A percentile compares a stretch with the other conserved stretches of the same genome.
Evolutionary conservation across 768 basidiomycete species (phyloP).

Genomic region (Lyophyllum shimeji): DNA sequence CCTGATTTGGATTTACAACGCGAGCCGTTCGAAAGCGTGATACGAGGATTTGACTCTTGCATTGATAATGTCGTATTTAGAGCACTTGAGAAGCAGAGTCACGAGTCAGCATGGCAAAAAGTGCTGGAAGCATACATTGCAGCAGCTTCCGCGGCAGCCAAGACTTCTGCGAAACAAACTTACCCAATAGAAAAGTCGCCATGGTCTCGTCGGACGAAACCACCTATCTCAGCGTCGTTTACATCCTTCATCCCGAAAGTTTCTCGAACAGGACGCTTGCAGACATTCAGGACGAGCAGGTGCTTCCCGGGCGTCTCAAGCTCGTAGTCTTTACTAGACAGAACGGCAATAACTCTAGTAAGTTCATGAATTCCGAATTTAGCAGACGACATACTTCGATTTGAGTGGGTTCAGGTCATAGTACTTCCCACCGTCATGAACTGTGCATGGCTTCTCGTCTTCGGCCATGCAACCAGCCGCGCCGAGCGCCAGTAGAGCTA

Average conservation of each 20-base stretch:
- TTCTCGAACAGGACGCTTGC: conserved; percentile 55
- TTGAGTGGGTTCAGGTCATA: conserved; percentile 68
- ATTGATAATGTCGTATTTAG: conserved; percentile 65
- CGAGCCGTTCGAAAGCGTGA: conserved; percentile 64
- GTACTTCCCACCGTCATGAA: conserved; percentile 53
- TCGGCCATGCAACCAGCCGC: conserved; percentile 18
- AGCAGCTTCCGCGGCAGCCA: neutral
- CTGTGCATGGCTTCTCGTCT: conserved; percentile 63
- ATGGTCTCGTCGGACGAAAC: conserved; percentile 57
- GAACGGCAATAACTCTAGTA: conserved; percentile 10
- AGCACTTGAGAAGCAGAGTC: conserved; percentile 32
- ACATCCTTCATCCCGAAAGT: conserved; percentile 58
- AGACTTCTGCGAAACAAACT: conserved; percentile 14
- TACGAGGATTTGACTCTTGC: conserved; percentile 49
- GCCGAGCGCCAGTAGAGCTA: conserved; percentile 1
- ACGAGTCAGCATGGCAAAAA: neutral
- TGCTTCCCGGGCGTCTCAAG: conserved; percentile 47
- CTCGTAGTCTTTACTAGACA: conserved; percentile 62
- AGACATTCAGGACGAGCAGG: conserved; percentile 61
- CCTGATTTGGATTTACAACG: conserved; percentile 50
- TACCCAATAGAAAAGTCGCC: conserved; percentile 78
- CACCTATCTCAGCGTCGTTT: conserved; percentile 55
- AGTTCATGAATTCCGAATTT: conserved; percentile 3
- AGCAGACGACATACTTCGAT: conserved; percentile 42
- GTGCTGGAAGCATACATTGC: too few relatives aligned